Conservation (phyloP, 2,329 filamentous ascomycete species). For the Cladophialophora chaetospira region DNA sequence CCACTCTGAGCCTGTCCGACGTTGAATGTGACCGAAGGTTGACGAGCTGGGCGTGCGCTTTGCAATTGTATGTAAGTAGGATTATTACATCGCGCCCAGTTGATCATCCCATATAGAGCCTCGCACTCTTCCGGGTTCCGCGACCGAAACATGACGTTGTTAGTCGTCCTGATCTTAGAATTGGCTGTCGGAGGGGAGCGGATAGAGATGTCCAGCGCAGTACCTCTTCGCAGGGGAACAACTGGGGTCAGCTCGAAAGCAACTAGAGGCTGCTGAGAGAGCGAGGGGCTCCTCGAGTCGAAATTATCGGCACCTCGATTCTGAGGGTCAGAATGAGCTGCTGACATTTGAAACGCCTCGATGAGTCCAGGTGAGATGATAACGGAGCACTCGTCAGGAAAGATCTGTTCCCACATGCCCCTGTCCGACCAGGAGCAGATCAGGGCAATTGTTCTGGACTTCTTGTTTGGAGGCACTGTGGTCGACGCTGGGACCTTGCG, state of each 20-base stretch:
- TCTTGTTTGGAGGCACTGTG: conserved; percentile 46
- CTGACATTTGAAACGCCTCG: conserved; percentile 61
- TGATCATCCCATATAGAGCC: conserved; percentile 80
- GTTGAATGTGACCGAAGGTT: conserved; percentile 51
- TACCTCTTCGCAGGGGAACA: conserved; percentile 86
- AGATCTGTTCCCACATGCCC: conserved; percentile 62
- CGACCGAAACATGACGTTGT: conserved; percentile 90
- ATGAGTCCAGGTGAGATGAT: conserved; percentile 65
- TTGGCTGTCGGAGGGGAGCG: conserved; percentile 77
- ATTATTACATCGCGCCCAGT: conserved; percentile 87
- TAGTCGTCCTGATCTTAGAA: conserved; percentile 68
- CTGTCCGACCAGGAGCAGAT: conserved; percentile 67
- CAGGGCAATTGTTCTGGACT: conserved; percentile 59
- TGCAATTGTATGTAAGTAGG: conserved; percentile 81
- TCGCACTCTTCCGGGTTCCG: conserved; percentile 75
- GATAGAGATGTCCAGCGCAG: conserved; percentile 89
- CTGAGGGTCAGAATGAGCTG: conserved; percentile 43
- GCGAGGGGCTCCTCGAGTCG: conserved; percentile 30
- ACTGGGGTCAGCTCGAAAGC: conserved; percentile 87
- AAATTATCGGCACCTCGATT: conserved; percentile 35
- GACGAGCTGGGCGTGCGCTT: conserved; percentile 65
- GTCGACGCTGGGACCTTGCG: conserved; percentile 49
- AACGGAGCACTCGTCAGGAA: conserved; percentile 64
- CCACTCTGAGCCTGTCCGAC: conserved; percentile 59
- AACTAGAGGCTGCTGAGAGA: conserved; percentile 54